phyloP scores from a whole-genome alignment of 31 red algal species.

The Asparagopsis taxiformis region DNA sequence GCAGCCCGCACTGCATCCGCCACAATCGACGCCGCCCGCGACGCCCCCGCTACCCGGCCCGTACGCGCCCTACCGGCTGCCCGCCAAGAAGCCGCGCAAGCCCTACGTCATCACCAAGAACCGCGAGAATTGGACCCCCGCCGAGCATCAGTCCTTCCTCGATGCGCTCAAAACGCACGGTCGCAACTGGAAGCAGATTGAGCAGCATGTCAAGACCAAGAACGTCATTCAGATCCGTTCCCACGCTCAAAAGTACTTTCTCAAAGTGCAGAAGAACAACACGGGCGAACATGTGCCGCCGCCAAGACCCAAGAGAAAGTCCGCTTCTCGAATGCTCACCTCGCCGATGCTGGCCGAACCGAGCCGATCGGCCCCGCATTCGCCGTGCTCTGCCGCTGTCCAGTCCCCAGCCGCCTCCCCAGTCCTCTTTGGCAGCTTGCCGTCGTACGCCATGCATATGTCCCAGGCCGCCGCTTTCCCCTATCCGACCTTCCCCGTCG shows the following conservation, averaged over 20 bases:
- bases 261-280: constrained; percentile 87
- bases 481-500: constrained; percentile 30
- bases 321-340: too few relatives aligned
- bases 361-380: constrained; percentile 22
- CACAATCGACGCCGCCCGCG: constrained; percentile 5
- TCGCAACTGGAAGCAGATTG: constrained; percentile 93
- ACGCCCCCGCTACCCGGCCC: not conserved
- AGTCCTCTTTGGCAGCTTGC: constrained; percentile 18
- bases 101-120: constrained; percentile 81
- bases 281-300: constrained; percentile 86
- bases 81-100: constrained; percentile 77
- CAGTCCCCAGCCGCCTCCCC: not conserved
- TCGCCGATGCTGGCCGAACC: constrained; percentile 15
- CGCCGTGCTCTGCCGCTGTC: constrained; percentile 6
- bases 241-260: constrained; percentile 97
- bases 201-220: constrained; percentile 87
- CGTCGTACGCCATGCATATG: constrained; percentile 58
- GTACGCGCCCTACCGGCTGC: constrained; percentile 32
- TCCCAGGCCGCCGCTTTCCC: constrained; percentile 40
- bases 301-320: constrained; percentile 71
- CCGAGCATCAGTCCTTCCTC: constrained; percentile 87
- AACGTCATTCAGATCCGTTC: constrained; percentile 94
- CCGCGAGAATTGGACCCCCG: constrained; percentile 83
- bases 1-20: not conserved
- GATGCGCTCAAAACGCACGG: constrained; percentile 83